Evolutionary conservation across 148 eudicot genomes (phyloP), one percentile per base, ranked within the genome.

Genomic region (Silene conica): DNA sequence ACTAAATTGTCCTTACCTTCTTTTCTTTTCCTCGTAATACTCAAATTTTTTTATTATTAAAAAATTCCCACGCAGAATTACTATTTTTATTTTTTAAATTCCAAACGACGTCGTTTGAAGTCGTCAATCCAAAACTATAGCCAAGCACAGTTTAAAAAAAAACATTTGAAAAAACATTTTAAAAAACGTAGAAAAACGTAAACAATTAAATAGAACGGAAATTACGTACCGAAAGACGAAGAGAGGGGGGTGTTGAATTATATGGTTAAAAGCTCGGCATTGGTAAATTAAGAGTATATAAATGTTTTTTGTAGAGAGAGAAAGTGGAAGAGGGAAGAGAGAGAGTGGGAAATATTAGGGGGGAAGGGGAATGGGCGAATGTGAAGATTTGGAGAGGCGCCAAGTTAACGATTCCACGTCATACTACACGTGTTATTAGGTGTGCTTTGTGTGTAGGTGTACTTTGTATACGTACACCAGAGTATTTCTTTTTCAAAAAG

Each of bases 341-440:
- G 23, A 9, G 64, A 66, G 9, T 38, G 15, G 55, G 5, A 6
- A 25, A 25, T 1, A 15, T 11, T 16, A 7, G 22, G 22, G 56
- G 63, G 56, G 67, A 43, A 60, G 63, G 57, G 63, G 73, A 70
- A 41, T 67, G 19, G 77, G 63, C 69, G 19, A 48, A 10, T 19
- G 28, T 19, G 73, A 26, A 50, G 59, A 52, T 21, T 68, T 56
- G 55, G 55, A 50, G 55, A 4, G 78, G 86, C 86, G 88, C 86
- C 90, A 85, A 85, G 78, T 73, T 78, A 78, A 87, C 73, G 5
- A 75, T 75, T 71, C 93, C 97, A 91, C 91, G 91, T 91, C 97
- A 91, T 48, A 22, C 28, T 77, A 87, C 91, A 91, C 97, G 97
- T 89, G 93, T 86, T 79, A 67, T 70, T 81, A 55, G 73, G 22